Conservation (phyloP, 257 asterid species). For the Datura wrightii region DNA sequence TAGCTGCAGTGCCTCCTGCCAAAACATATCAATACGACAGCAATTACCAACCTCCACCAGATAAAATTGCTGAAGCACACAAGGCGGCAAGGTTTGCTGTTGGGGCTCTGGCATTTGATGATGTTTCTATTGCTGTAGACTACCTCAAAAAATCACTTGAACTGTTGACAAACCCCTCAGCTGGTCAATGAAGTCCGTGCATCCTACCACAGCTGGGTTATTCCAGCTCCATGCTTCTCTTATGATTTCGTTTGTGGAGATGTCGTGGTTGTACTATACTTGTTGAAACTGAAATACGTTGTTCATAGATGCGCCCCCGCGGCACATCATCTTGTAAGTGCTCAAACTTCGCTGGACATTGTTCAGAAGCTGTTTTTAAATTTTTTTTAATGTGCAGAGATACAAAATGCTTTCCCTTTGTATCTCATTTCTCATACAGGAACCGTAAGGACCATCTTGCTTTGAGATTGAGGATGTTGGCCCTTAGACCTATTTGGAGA, state of each 20-base stretch:
- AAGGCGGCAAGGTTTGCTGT: constrained; percentile 95
- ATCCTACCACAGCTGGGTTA: background rate
- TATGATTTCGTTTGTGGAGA: background rate
- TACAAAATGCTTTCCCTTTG: background rate
- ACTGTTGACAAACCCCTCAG: constrained; percentile 78
- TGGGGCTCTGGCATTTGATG: constrained; percentile 90
- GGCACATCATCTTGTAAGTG: no score
- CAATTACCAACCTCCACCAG: constrained; percentile 83
- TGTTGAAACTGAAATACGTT: background rate
- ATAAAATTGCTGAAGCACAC: constrained; percentile 92
- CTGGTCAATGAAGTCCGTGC: constrained; percentile 50
- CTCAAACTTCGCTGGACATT: background rate
- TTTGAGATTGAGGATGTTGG: background rate
- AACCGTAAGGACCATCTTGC: background rate
- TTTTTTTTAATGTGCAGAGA: background rate
- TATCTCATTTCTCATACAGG: background rate
- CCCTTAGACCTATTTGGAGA: background rate
- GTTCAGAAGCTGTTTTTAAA: background rate
- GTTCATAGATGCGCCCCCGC: background rate
- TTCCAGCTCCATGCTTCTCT: background rate
- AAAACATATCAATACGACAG: constrained; percentile 67
- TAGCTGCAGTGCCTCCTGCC: constrained; percentile 46
- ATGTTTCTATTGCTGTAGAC: constrained; percentile 78
- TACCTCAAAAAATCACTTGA: constrained; percentile 81
- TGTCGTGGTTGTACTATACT: background rate